Conservation (phyloP, 2,329 filamentous ascomycete genomes). For the Bimuria novae-zelandiae region DNA sequence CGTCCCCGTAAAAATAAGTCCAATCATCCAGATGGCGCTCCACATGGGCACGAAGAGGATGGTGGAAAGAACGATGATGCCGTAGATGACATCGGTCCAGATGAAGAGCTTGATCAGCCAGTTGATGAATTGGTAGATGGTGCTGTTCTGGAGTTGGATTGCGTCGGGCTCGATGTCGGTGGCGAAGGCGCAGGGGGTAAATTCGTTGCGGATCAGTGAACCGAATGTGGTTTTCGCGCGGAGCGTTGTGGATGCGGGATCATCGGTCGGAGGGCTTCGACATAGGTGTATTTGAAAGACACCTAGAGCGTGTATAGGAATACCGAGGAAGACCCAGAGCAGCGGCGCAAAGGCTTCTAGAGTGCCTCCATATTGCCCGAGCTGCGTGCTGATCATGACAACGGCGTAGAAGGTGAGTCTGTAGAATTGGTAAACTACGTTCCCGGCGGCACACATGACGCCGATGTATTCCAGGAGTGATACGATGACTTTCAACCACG, state of each 20-base stretch:
- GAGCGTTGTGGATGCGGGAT: background rate
- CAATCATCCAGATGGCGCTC: background rate
- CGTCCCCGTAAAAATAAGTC: background rate
- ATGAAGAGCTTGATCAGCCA: conserved; percentile 1
- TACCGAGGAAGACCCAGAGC: background rate
- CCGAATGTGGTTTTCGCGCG: background rate
- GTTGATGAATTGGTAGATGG: background rate
- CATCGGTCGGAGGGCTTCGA: background rate
- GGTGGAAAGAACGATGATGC: background rate
- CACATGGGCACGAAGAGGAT: conserved; percentile 2
- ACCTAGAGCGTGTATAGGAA: background rate
- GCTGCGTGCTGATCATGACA: background rate
- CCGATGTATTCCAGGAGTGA: background rate
- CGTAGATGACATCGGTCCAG: conserved; percentile 2
- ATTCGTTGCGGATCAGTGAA: background rate
- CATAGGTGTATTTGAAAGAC: background rate
- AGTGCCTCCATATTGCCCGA: background rate
- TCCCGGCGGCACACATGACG: background rate
- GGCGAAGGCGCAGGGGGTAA: conserved; percentile 4
- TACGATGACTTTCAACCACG: background rate
- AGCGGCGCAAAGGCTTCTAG: conserved; percentile 3
- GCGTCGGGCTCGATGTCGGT: background rate
- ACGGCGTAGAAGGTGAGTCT: background rate
- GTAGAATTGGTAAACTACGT: background rate
- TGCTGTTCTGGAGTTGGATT: background rate